Conservation (phyloP, 352 stramenopile genomes). For the Globisporangium solare region DNA sequence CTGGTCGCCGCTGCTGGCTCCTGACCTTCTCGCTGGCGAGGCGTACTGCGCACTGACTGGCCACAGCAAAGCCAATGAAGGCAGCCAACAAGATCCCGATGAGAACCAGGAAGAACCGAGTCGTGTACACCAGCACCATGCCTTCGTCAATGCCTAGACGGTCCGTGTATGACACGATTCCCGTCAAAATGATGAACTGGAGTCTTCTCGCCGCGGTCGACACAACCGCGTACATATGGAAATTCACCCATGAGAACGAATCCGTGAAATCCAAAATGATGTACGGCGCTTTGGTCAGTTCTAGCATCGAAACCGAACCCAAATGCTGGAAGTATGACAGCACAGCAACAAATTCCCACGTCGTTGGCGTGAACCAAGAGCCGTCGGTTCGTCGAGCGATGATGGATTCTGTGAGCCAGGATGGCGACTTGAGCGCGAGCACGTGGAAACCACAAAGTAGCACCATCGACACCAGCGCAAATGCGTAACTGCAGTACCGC, state of each 20-base stretch:
- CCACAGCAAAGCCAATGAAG: constrained; percentile 23
- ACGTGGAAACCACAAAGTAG: constrained; percentile 59
- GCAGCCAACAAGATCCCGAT: constrained; percentile 30
- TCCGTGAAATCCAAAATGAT: constrained; percentile 73
- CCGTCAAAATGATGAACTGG: constrained; percentile 50
- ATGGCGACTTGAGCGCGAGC: constrained; percentile 37
- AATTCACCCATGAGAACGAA: constrained; percentile 68
- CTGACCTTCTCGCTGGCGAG: background rate
- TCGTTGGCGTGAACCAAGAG: constrained; percentile 52
- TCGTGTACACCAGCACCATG: constrained; percentile 30
- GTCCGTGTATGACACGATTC: constrained; percentile 67
- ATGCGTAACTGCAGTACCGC: constrained; percentile 39
- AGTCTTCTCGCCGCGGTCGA: constrained; percentile 33
- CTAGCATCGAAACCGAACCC: constrained; percentile 67
- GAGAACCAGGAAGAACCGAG: constrained; percentile 41
- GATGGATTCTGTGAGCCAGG: constrained; percentile 30
- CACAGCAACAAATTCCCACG: constrained; percentile 60
- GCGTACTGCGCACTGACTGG: background rate
- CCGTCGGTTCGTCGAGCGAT: constrained; percentile 3
- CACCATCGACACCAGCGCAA: constrained; percentile 38
- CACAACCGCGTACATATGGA: constrained; percentile 39
- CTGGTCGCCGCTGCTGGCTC: constrained; percentile 15
- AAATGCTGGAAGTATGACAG: constrained; percentile 71
- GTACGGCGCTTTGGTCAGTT: constrained; percentile 68
- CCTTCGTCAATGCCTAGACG: constrained; percentile 58